Evolutionary conservation across 148 eudicot species (phyloP), one percentile per base, ranked within the genome.

Genomic region (Tetragonia tetragonoides): DNA sequence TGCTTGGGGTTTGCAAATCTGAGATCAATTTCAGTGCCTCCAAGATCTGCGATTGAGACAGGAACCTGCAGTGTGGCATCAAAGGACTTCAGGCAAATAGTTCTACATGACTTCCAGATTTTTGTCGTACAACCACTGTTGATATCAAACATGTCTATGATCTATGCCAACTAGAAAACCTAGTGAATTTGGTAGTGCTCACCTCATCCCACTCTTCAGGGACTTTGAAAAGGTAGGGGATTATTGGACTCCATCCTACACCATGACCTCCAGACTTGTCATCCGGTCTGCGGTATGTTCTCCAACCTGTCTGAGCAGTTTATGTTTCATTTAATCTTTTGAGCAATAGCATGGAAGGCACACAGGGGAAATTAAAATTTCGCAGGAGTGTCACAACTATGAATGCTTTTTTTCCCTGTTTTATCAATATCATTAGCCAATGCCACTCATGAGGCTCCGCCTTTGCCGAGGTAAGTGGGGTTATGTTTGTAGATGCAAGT

Each of bases 211-310:
- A 95, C 4, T 81, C 91, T 46, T 81, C 77, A 79, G 96, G 94
- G 72, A 95, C 98, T 34, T 90, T 84, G 78, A 95, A 95, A 6
- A 75, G 56, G 76, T 95, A 95, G n/a, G 98, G 98, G 40, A 89
- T 89, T n/a, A 95, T 95, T 12, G 98, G 98, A 87, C 98, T 95
- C 98, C 98, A 95, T 46, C 98, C 98, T 57, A 95, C 97, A 5
- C 98, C 98, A 73, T 95, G 98, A 24, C 98, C 98, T 68, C 97
- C 98, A 3, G 98, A 95, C 79, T 95, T 95, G 57, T 95, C 95
- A 47, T 92, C 97, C 23, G 98, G 98, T 85, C 98, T 88, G 41
- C 83, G 92, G 83, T 95, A 95, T 56, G 89, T 92, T 87, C 97
- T 92, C 98, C 98, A 92, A 89, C 98, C 98, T 95, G 89, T 88